These are phyloP conservation scores for Apophysomyces sp. DNA, from an alignment of 371 early-diverging fungal species.

Conservation along the genomic window DNA sequence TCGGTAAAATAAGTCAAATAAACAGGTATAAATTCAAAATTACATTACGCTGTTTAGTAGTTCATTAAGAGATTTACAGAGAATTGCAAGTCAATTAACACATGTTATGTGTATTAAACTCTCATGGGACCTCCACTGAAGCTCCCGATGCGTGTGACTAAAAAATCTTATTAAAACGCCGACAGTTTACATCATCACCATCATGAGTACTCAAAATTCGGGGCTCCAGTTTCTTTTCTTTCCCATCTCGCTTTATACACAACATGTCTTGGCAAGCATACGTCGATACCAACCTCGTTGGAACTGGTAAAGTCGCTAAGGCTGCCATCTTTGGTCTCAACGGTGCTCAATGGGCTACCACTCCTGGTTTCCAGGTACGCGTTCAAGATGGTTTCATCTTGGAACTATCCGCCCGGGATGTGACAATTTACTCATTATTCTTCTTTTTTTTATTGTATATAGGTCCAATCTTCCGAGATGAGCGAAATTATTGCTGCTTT, in stretches of 20 bases:
- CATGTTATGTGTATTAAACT: no score
- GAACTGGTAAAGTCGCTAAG: conserved; percentile 68
- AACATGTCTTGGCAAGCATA: conserved; percentile 87
- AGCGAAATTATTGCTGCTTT: conserved; percentile 63
- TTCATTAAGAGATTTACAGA: no score
- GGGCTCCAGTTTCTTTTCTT: not conserved
- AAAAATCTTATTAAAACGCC: no score
- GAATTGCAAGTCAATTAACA: no score
- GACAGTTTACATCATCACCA: not conserved
- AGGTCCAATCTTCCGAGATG: conserved; percentile 64
- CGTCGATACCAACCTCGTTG: conserved; percentile 83
- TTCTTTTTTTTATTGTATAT: conserved; percentile 7
- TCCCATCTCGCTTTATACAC: conserved; percentile 11
- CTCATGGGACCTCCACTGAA: no score
- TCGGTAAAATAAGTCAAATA: no score
- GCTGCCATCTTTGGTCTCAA: conserved; percentile 84
- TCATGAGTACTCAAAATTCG: not conserved
- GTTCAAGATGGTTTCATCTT: not conserved
- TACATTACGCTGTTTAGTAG: no score
- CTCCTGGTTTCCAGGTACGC: conserved; percentile 66
- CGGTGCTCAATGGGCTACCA: conserved; percentile 80
- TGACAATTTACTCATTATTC: not conserved
- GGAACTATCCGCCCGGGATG: conserved; percentile 3
- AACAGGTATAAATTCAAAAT: no score
- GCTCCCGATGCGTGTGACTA: no score